These are phyloP conservation scores for Cyclocybe cylindracea DNA, from an alignment of 768 basidiomycete genomes.

Conservation along the genomic window DNA sequence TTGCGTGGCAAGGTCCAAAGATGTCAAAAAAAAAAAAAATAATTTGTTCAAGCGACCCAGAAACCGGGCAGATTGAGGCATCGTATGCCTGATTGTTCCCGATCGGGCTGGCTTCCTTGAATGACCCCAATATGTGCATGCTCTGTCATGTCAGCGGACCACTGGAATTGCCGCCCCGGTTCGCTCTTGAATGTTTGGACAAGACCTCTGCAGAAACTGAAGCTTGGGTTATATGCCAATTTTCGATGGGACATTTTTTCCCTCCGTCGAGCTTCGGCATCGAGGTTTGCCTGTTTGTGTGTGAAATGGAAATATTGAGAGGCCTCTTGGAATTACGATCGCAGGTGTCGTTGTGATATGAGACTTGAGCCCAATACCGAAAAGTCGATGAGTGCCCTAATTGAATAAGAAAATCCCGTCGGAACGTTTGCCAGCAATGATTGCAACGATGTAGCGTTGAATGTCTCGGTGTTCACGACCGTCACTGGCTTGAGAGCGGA, in stretches of 20 bases:
- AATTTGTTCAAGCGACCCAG: constrained; percentile 32
- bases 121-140: constrained; percentile 31
- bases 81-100: constrained; percentile 35
- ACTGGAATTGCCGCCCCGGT: constrained; percentile 34
- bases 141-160: too few relatives aligned
- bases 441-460: constrained; percentile 31
- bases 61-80: constrained; percentile 30
- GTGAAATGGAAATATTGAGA: constrained; percentile 33
- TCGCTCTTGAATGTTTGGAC: constrained; percentile 19
- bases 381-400: constrained; percentile 40
- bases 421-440: constrained; percentile 34
- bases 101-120: constrained; percentile 29
- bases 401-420: constrained; percentile 25
- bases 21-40: too few relatives aligned
- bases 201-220: constrained; percentile 35
- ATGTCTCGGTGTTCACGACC: too few relatives aligned
- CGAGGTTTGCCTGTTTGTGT: constrained; percentile 33
- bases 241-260: constrained; percentile 21
- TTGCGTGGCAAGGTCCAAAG: constrained; percentile 27
- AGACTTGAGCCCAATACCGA: constrained; percentile 33
- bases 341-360: constrained; percentile 12
- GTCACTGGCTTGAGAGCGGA: constrained; percentile 42
- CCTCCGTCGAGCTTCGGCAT: too few relatives aligned
- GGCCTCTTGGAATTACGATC: constrained; percentile 17
- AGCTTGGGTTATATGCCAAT: constrained; percentile 46